phyloP scores from a whole-genome alignment of 371 early-diverging fungal species.

The Batkoa obscura region DNA sequence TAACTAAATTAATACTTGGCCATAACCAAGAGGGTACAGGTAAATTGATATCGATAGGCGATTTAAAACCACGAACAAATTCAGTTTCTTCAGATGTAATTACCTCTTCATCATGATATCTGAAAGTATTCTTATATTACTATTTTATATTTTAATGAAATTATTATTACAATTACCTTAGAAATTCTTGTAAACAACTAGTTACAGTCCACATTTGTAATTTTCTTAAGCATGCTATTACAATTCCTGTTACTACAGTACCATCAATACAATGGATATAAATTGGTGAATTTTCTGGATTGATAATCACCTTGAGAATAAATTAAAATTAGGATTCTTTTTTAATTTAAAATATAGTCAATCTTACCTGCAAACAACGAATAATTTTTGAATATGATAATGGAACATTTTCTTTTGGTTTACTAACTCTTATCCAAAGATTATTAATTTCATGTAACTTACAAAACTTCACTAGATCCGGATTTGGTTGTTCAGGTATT shows the following conservation, averaged over 20 bases:
- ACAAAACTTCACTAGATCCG: slow-evolving; percentile 42
- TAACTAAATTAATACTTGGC: slow-evolving; percentile 30
- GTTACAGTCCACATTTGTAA: slow-evolving; percentile 72
- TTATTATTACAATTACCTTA: slow-evolving; percentile 19
- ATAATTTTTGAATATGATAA: slow-evolving; percentile 55
- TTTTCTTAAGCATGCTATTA: slow-evolving; percentile 69
- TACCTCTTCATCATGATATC: slow-evolving; percentile 53
- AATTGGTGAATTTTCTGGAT: slow-evolving; percentile 49
- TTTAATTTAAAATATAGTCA: no score
- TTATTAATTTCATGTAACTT: slow-evolving; percentile 34
- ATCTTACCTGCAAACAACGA: slow-evolving; percentile 40
- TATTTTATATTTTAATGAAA: slow-evolving; percentile 5
- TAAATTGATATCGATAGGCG: slow-evolving; percentile 44
- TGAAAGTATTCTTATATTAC: slow-evolving; percentile 9
- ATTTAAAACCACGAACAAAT: slow-evolving; percentile 66
- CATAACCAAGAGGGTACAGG: slow-evolving; percentile 64
- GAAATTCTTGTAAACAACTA: slow-evolving; percentile 49
- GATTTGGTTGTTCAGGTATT: slow-evolving; percentile 51
- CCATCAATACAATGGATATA: slow-evolving; percentile 88
- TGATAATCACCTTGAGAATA: slow-evolving; percentile 38
- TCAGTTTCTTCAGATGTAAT: slow-evolving; percentile 70
- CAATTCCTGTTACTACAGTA: slow-evolving; percentile 66
- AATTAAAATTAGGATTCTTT: no score
- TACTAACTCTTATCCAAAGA: slow-evolving; percentile 54
- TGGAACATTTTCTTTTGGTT: slow-evolving; percentile 77